phyloP scores from a whole-genome alignment of 495 filamentous ascomycete genomes.

The Tuber indicum region DNA sequence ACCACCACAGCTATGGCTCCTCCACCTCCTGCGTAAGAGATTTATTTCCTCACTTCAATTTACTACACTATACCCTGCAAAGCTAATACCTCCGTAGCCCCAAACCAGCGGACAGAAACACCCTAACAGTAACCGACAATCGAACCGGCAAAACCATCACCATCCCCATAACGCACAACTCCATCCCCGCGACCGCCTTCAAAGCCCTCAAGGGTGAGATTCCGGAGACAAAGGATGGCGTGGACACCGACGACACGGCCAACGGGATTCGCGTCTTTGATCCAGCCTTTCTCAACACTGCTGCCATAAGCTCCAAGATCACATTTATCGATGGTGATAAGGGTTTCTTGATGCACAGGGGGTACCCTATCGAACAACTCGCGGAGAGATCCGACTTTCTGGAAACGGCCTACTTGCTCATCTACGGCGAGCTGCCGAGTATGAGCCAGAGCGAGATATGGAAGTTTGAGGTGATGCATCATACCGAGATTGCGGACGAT shows the following conservation, averaged over 20 bases:
- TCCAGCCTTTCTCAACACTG: slow-evolving; percentile 53
- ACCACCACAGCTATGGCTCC: not conserved
- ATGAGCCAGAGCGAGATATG: slow-evolving; percentile 43
- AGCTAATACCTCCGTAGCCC: slow-evolving; percentile 21
- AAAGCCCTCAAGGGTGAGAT: slow-evolving; percentile 46
- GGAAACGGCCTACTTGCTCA: slow-evolving; percentile 48
- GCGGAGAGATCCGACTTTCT: slow-evolving; percentile 44
- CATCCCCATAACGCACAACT: slow-evolving; percentile 51
- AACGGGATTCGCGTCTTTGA: slow-evolving; percentile 51
- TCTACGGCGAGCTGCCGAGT: slow-evolving; percentile 47
- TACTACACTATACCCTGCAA: not conserved
- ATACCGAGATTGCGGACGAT: slow-evolving; percentile 42
- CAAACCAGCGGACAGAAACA: slow-evolving; percentile 23
- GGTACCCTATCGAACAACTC: slow-evolving; percentile 46
- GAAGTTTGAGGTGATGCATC: slow-evolving; percentile 43
- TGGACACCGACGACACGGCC: slow-evolving; percentile 35
- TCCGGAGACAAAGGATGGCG: slow-evolving; percentile 19
- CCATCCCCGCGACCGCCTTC: slow-evolving; percentile 49
- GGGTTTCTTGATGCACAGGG: slow-evolving; percentile 46
- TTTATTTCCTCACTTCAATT: not conserved
- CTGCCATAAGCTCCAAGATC: slow-evolving; percentile 49
- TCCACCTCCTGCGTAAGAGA: not conserved
- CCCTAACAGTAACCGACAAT: slow-evolving; percentile 48
- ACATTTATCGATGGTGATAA: slow-evolving; percentile 50
- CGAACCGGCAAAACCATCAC: slow-evolving; percentile 49